phyloP scores from a whole-genome alignment of 495 filamentous ascomycete species.

The Niebla homalea region DNA sequence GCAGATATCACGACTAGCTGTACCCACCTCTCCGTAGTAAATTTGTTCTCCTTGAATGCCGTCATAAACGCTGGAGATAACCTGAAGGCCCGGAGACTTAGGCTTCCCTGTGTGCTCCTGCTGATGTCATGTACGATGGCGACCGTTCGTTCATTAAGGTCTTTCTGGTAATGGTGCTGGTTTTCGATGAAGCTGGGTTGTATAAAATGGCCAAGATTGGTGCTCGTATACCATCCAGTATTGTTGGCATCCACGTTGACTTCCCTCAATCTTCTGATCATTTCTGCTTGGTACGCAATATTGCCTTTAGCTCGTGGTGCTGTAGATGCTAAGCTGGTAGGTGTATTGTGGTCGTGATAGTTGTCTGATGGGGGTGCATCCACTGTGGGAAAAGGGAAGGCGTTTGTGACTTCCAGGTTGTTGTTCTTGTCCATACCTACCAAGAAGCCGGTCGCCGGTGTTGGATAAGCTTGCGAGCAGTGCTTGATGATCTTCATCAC shows the following conservation, averaged over 20 bases:
- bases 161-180: slow-evolving; percentile 91
- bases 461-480: slow-evolving; percentile 75
- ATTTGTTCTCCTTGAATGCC: slow-evolving; percentile 91
- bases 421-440: slow-evolving; percentile 85
- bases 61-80: slow-evolving; percentile 81
- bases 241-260: slow-evolving; percentile 98
- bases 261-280: slow-evolving; percentile 90
- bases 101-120: slow-evolving; percentile 78
- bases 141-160: slow-evolving; percentile 83
- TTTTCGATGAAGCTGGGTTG: slow-evolving; percentile 94
- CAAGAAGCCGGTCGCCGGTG: slow-evolving; percentile 74
- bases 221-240: slow-evolving; percentile 96
- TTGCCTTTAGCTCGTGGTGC: slow-evolving; percentile 89
- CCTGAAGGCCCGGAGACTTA: slow-evolving; percentile 83
- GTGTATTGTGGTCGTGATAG: slow-evolving; percentile 60
- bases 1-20: neutral
- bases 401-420: slow-evolving; percentile 81
- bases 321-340: slow-evolving; percentile 66
- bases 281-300: slow-evolving; percentile 80
- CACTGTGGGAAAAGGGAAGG: slow-evolving; percentile 83
- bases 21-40: slow-evolving; percentile 80
- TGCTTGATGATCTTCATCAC: slow-evolving; percentile 96
- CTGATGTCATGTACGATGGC: slow-evolving; percentile 90
- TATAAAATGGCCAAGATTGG: slow-evolving; percentile 97
- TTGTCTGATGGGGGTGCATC: slow-evolving; percentile 59